phyloP scores from a whole-genome alignment of 768 basidiomycete genomes.

The Leccinum fibrillosum region DNA sequence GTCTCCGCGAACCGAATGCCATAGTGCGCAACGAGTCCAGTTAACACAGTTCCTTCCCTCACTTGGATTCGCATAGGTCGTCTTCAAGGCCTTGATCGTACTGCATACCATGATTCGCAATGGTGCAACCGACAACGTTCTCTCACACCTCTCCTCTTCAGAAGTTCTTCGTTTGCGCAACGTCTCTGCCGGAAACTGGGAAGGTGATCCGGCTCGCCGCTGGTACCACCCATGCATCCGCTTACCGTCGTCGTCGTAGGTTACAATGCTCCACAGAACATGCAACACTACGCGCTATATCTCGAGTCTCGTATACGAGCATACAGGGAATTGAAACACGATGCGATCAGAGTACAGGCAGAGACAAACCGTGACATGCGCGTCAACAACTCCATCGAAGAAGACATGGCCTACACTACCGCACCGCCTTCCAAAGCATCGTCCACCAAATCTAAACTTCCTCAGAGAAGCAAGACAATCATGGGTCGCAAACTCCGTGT shows the following conservation, averaged over 20 bases:
- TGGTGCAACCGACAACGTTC: constrained; percentile 92
- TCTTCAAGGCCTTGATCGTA: constrained; percentile 97
- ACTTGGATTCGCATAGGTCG: constrained; percentile 53
- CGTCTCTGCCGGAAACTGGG: constrained; percentile 80
- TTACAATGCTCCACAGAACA: constrained; percentile 80
- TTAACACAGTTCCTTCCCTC: background rate
- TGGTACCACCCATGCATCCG: background rate
- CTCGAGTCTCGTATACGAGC: constrained; percentile 85
- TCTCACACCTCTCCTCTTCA: constrained; percentile 75
- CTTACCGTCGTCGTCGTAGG: constrained; percentile 42
- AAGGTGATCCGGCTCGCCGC: constrained; percentile 51
- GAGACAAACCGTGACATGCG: constrained; percentile 89
- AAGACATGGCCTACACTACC: constrained; percentile 40
- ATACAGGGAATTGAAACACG: constrained; percentile 89
- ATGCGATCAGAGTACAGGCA: constrained; percentile 89
- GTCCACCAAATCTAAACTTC: constrained; percentile 34
- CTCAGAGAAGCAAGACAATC: constrained; percentile 69
- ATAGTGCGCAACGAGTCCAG: constrained; percentile 55
- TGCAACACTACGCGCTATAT: constrained; percentile 85
- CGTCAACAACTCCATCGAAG: constrained; percentile 58
- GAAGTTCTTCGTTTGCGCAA: constrained; percentile 82
- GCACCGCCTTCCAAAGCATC: constrained; percentile 27
- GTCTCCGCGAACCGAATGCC: constrained; percentile 88
- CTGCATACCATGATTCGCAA: constrained; percentile 96
- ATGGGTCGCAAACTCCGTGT: constrained; percentile 80